A percentile compares a stretch with the other conserved stretches of the same genome.
These are phyloP conservation scores for Conoideocrella luteorostrata DNA, from an alignment of 2,329 filamentous ascomycete species.

Conservation along the genomic window DNA sequence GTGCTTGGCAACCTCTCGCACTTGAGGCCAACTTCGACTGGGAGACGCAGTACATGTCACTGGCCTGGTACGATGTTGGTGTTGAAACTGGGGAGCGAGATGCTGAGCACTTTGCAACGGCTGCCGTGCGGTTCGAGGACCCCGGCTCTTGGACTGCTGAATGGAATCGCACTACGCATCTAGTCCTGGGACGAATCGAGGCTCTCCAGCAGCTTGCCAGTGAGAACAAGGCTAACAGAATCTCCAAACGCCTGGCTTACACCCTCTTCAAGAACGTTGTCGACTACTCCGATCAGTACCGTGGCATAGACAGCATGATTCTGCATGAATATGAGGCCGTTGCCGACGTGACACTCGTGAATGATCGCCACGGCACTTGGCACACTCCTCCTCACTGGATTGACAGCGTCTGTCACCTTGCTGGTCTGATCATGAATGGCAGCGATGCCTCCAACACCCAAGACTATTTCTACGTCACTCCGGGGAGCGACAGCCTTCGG, in stretches of 20 bases:
- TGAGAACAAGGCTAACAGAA: constrained; percentile 1
- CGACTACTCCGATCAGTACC: constrained; percentile 46
- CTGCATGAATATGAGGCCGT: constrained; percentile 20
- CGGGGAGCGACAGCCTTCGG: constrained; percentile 48
- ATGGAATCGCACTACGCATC: constrained; percentile 52
- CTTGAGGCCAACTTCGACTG: constrained; percentile 2
- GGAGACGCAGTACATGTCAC: constrained; percentile 44
- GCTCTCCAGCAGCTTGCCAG: constrained; percentile 32
- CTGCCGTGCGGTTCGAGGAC: constrained; percentile 37
- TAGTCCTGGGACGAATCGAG: constrained; percentile 57
- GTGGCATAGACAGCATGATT: constrained; percentile 51
- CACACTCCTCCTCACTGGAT: constrained; percentile 44
- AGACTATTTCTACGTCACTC: constrained; percentile 49
- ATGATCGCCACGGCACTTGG: constrained; percentile 45
- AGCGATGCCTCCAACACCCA: constrained; percentile 47
- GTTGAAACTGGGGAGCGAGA: neutral
- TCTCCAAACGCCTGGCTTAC: constrained; percentile 37
- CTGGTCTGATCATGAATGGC: constrained; percentile 51
- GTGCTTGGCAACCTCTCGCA: neutral
- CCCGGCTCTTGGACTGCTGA: constrained; percentile 21
- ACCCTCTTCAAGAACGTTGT: constrained; percentile 52
- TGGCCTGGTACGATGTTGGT: constrained; percentile 21
- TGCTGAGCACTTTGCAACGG: constrained; percentile 5
- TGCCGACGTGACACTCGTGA: constrained; percentile 44
- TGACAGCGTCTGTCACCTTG: constrained; percentile 50